Conservation (phyloP, 805 yeast genomes). For the Starmerella geochares region DNA sequence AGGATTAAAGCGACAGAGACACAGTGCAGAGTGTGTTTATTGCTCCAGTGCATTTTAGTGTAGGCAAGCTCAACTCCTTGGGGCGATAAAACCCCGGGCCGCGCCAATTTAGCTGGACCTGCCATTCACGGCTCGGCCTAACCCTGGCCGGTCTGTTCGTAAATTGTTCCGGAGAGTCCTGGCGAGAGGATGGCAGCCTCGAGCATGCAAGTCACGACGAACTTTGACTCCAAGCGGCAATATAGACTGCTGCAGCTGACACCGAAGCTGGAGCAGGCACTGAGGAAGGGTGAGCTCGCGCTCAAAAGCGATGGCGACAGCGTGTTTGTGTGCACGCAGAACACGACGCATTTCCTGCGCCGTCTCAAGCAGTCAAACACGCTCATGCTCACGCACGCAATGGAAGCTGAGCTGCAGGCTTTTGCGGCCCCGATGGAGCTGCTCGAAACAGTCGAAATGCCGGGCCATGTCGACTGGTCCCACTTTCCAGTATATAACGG, state of each 20-base stretch:
- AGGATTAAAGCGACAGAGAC: no score
- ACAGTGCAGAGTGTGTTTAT: no score
- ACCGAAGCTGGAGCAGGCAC: constrained; percentile 25
- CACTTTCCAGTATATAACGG: constrained; percentile 24
- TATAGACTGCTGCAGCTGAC: constrained; percentile 28
- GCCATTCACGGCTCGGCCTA: no score
- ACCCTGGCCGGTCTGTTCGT: background rate
- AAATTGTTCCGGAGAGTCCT: background rate
- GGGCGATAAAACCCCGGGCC: no score
- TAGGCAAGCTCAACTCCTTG: no score
- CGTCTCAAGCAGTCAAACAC: constrained; percentile 67
- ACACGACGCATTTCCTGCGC: constrained; percentile 19
- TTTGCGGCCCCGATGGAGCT: constrained; percentile 25
- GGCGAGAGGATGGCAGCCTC: background rate
- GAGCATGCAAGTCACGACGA: constrained; percentile 8
- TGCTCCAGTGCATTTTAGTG: no score
- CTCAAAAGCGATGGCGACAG: constrained; percentile 13
- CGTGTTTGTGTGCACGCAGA: constrained; percentile 20
- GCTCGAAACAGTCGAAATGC: constrained; percentile 22
- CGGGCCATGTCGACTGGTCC: constrained; percentile 23
- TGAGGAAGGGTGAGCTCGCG: constrained; percentile 18
- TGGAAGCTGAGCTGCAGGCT: constrained; percentile 14
- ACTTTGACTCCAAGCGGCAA: constrained; percentile 2
- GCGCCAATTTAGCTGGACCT: no score
- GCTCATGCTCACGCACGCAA: constrained; percentile 42